These are phyloP conservation scores for Aquanectria penicillioides DNA, from an alignment of 2,329 filamentous ascomycete genomes.

Conservation along the genomic window DNA sequence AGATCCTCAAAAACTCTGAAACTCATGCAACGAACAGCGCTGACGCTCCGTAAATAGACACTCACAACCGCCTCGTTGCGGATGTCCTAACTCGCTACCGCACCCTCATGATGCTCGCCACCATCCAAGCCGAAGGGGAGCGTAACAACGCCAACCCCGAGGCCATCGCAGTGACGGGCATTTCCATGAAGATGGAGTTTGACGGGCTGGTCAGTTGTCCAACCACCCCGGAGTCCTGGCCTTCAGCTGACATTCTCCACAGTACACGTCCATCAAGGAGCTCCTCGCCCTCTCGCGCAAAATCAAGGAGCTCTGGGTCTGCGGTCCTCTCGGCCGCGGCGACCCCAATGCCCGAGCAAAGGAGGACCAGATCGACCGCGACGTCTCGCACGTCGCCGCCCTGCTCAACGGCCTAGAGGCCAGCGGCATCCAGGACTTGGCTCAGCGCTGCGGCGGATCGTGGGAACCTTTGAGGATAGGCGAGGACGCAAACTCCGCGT, in stretches of 20 bases:
- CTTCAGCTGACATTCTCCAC: neutral
- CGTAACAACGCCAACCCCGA: conserved; percentile 52
- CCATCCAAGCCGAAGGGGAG: conserved; percentile 53
- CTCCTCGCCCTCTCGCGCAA: conserved; percentile 55
- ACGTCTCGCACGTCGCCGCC: conserved; percentile 48
- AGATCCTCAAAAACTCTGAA: too few species aligned
- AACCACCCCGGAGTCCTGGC: too few species aligned
- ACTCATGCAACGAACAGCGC: too few species aligned
- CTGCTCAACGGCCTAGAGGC: conserved; percentile 50
- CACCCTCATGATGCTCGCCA: conserved; percentile 55
- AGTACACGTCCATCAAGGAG: conserved; percentile 57
- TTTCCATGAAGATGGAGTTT: conserved; percentile 58
- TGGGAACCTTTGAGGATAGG: conserved; percentile 47
- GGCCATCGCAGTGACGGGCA: conserved; percentile 53
- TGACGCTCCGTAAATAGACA: too few species aligned
- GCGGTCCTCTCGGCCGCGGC: conserved; percentile 52
- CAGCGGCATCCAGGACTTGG: conserved; percentile 46
- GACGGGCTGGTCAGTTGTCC: conserved; percentile 49
- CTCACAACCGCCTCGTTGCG: conserved; percentile 56
- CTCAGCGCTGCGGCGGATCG: conserved; percentile 47
- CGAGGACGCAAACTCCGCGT: conserved; percentile 10
- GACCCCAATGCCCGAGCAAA: conserved; percentile 48
- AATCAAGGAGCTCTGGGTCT: conserved; percentile 59
- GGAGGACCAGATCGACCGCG: conserved; percentile 48
- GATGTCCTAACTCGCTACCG: conserved; percentile 57